These are phyloP conservation scores for Avena atlantica DNA, from an alignment of 176 grass and related monocot species.

Conservation along the genomic window DNA sequence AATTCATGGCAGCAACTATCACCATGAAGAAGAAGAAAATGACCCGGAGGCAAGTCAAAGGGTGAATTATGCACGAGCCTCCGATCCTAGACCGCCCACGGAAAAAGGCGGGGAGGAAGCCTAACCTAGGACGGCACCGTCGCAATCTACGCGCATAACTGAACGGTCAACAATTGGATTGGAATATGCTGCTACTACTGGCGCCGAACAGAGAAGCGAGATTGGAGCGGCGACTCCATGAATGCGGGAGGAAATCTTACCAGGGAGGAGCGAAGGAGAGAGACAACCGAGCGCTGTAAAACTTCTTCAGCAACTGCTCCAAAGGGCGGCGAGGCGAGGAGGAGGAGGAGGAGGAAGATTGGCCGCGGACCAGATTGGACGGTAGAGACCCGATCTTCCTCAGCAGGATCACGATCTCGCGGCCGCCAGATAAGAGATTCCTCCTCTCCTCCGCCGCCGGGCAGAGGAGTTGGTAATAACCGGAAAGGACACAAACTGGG, in stretches of 20 bases:
- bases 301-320: not conserved
- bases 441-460: not conserved
- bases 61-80: not conserved
- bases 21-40: not conserved
- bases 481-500: not conserved
- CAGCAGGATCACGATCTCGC: not conserved
- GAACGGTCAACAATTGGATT: not conserved
- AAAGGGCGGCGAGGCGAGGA: not conserved
- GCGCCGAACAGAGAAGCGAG: not conserved
- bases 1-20: not conserved
- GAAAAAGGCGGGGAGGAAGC: not conserved
- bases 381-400: not conserved
- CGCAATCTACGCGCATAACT: not conserved
- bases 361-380: not conserved
- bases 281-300: constrained; percentile 2
- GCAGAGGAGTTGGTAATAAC: not conserved
- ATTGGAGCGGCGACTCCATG: not conserved
- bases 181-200: not conserved
- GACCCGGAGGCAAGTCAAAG: constrained; percentile 30
- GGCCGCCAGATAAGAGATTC: not conserved
- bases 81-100: constrained; percentile 24
- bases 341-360: not conserved
- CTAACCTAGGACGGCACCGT: not conserved
- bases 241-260: constrained; percentile 13
- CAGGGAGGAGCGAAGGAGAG: not conserved